Percentiles rank a stretch among this genome's conserved stretches.
Evolutionary conservation across 768 basidiomycete species (phyloP).

Genomic region (Antrodiella citrinella): DNA sequence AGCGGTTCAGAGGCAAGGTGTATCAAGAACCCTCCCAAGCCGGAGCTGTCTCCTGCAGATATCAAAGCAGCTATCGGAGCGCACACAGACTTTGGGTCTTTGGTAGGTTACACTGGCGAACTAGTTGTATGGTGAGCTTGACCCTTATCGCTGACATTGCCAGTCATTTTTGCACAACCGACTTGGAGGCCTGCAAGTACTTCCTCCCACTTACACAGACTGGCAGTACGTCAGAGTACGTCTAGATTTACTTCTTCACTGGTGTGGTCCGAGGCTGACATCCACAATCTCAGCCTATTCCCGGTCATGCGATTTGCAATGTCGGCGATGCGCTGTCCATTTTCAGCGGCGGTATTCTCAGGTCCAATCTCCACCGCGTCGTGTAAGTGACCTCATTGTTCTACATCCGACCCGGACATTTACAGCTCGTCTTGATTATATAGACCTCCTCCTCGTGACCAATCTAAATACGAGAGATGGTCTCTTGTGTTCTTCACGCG

Average conservation of each 20-base stretch:
- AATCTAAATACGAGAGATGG: constrained; percentile 48
- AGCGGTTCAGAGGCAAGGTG: constrained; percentile 25
- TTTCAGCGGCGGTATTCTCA: constrained; percentile 56
- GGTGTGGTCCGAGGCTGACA: no score
- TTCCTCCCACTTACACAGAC: constrained; percentile 47
- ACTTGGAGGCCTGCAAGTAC: constrained; percentile 63
- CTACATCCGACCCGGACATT: background rate
- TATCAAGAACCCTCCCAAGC: constrained; percentile 25
- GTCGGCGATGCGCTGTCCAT: constrained; percentile 53
- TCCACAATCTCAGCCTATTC: no score
- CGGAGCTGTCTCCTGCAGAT: constrained; percentile 21
- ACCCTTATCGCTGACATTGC: no score
- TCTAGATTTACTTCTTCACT: background rate
- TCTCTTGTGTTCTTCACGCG: constrained; percentile 63
- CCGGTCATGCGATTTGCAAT: constrained; percentile 26
- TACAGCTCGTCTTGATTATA: background rate
- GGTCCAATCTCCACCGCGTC: constrained; percentile 58
- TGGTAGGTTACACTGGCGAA: constrained; percentile 29
- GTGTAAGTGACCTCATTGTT: constrained; percentile 28
- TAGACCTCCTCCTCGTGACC: constrained; percentile 46
- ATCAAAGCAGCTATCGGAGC: no score
- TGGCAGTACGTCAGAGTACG: constrained; percentile 64
- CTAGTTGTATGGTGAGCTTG: no score
- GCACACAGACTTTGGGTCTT: no score
- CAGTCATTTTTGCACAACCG: no score